phyloP scores from a whole-genome alignment of 345 rosid species.

The Corymbia maculata region DNA sequence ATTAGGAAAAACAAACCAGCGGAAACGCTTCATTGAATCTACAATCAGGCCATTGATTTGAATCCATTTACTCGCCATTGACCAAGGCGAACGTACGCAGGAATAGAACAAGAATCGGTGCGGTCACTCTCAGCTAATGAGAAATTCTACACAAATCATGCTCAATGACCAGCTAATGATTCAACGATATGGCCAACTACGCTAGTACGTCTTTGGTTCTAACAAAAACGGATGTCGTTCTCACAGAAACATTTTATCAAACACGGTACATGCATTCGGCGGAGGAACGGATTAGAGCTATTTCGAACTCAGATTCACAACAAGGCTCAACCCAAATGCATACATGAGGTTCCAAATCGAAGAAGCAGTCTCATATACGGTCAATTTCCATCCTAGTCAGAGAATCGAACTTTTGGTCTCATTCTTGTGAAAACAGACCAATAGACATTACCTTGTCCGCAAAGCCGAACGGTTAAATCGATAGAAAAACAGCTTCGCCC shows the following conservation, averaged over 20 bases:
- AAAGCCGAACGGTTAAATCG: rapidly evolving
- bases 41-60: too few species aligned
- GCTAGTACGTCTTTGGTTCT: background rate
- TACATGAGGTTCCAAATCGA: background rate
- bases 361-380: background rate
- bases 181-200: background rate
- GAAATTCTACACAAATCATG: background rate
- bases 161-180: background rate
- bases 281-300: background rate
- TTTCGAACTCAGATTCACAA: background rate
- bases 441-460: rapidly evolving
- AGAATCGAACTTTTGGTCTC: background rate
- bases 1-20: too few species aligned
- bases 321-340: background rate
- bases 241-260: background rate
- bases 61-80: too few species aligned
- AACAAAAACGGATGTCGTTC: background rate
- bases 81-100: too few species aligned
- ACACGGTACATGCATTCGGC: background rate
- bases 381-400: background rate
- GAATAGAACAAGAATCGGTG: too few species aligned
- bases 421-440: background rate
- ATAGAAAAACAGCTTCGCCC: too few species aligned
- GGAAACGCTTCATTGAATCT: too few species aligned
- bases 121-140: too few species aligned